Conservation (phyloP, 2,329 filamentous ascomycete species). For the Botrytis aclada region DNA sequence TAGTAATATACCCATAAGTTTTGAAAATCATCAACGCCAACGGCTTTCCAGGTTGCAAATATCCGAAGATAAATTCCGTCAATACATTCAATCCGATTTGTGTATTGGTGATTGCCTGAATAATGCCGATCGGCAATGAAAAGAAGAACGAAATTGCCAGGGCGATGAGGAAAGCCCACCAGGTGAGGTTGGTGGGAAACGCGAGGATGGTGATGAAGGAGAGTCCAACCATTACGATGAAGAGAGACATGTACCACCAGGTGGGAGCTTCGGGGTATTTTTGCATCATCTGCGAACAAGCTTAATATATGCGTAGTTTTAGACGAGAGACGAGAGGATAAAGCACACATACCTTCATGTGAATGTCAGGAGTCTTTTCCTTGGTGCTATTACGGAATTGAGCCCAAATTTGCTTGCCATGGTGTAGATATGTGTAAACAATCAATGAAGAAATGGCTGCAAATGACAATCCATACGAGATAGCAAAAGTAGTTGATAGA, state of each 20-base stretch:
- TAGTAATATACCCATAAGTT: slow-evolving; percentile 67
- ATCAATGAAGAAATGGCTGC: slow-evolving; percentile 67
- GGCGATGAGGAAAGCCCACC: slow-evolving; percentile 66
- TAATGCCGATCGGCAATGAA: slow-evolving; percentile 64
- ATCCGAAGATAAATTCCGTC: slow-evolving; percentile 69
- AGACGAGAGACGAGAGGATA: not conserved
- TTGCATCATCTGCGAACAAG: not conserved
- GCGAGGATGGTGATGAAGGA: slow-evolving; percentile 41
- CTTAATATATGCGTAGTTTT: not conserved
- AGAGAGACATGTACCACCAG: slow-evolving; percentile 15
- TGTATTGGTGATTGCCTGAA: slow-evolving; percentile 67
- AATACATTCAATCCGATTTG: slow-evolving; percentile 70
- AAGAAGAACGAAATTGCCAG: slow-evolving; percentile 62
- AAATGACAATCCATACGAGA: slow-evolving; percentile 69
- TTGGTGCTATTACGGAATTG: slow-evolving; percentile 6
- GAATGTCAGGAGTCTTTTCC: slow-evolving; percentile 8
- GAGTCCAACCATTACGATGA: slow-evolving; percentile 17
- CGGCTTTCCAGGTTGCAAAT: slow-evolving; percentile 67
- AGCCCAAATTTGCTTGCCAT: slow-evolving; percentile 62
- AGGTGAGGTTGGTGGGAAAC: slow-evolving; percentile 58
- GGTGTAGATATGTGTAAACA: slow-evolving; percentile 64
- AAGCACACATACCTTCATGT: not conserved
- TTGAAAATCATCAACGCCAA: slow-evolving; percentile 78
- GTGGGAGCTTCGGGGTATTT: slow-evolving; percentile 6
- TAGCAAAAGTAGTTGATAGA: slow-evolving; percentile 67